Evolutionary conservation across 2,329 filamentous ascomycete genomes (phyloP), one percentile per base, ranked within the genome.

Genomic region (Penicillium sp.): DNA sequence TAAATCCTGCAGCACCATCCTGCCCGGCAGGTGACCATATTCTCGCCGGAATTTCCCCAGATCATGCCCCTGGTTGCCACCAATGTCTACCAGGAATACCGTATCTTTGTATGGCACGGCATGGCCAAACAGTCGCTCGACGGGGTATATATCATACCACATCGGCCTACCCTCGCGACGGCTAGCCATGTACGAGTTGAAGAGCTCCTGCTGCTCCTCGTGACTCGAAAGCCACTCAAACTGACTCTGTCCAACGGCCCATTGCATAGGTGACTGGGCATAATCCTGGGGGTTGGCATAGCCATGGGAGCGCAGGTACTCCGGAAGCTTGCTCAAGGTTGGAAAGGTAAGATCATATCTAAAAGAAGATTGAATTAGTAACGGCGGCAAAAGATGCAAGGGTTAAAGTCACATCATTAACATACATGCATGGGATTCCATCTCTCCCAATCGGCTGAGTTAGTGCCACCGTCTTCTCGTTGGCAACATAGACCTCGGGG

Each of bases 1-100:
- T 3, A 76, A 62, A 54, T 79, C 76, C 56, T 79, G 72, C 16
- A 78, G 59, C 3, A 78, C 59, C 6, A 78, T 44, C 5, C 61
- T 65, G 0, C 71, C 74, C 0, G 68, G 70, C 2, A 73, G 45
- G 39, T 72, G 56, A 2, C 69, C 65, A 32, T 72, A 65, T 37
- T 62, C 64, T 7, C 68, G 55, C 1, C 70, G 61, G 23, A 78
- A 65, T 3, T 58, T 61, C 6, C 60, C 51, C 6, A 74, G 56
- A 38, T 78, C 75, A 41, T 75, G 68, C 0, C 76, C 76, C 31
- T 73, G 66, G 45, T 71, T 72, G 0, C 76, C 76, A 7, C 75
- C 76, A 3, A 78, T 61, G 34, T 78, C 76, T 13, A 78, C 73
- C 3, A 78, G 50, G 7, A 76, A 68, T 2, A 66, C 63, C 0